These are phyloP conservation scores for Trematosphaeria pertusa DNA, from an alignment of 2,329 filamentous ascomycete genomes.

Conservation along the genomic window DNA sequence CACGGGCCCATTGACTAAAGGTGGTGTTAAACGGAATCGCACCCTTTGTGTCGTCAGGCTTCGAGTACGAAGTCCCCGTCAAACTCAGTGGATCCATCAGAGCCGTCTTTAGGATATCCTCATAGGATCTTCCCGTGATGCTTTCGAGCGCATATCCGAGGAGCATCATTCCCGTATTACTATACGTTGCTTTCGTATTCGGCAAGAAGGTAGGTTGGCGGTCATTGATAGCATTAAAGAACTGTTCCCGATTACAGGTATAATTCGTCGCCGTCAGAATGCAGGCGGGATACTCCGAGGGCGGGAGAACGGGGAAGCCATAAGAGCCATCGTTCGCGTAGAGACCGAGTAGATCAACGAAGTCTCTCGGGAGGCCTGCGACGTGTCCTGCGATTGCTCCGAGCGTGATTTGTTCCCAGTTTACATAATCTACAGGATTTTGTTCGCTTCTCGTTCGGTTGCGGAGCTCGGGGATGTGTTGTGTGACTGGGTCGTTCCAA, in stretches of 20 bases:
- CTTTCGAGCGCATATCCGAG: conserved; percentile 57
- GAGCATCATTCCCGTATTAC: conserved; percentile 56
- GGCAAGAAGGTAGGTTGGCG: conserved; percentile 55
- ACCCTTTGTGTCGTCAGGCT: conserved; percentile 13
- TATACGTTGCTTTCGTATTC: conserved; percentile 57
- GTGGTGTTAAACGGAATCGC: conserved; percentile 13
- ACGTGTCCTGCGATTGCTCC: conserved; percentile 43
- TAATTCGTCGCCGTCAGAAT: too few species aligned
- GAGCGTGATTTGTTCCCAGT: conserved; percentile 46
- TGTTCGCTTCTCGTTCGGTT: conserved; percentile 13
- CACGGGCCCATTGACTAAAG: background rate
- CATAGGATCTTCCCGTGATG: conserved; percentile 50
- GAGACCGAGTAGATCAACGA: background rate
- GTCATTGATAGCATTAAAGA: too few species aligned
- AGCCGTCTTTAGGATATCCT: conserved; percentile 47
- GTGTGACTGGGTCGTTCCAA: conserved; percentile 43
- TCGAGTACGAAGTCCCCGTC: conserved; percentile 48
- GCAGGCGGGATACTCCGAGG: too few species aligned
- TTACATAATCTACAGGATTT: conserved; percentile 21
- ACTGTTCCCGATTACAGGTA: too few species aligned
- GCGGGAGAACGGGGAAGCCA: too few species aligned
- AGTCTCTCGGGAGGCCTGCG: conserved; percentile 29
- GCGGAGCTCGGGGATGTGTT: conserved; percentile 37
- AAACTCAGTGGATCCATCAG: conserved; percentile 56
- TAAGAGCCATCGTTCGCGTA: too few species aligned